Evolutionary conservation across 2,329 filamentous ascomycete species (phyloP).

Genomic region (Colletotrichum falcatum): DNA sequence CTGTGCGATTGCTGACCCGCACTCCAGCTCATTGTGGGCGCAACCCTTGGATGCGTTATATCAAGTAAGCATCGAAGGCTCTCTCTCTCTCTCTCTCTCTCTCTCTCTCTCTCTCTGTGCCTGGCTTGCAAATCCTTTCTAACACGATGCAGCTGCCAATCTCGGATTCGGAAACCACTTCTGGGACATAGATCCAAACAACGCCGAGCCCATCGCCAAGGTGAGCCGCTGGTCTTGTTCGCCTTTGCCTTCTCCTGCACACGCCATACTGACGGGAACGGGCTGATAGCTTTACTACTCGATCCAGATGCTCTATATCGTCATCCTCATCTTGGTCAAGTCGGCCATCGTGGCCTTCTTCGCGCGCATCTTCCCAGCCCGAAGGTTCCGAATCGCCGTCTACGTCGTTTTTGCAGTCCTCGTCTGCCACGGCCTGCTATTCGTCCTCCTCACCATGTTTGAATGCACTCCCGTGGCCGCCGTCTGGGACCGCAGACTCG

Average conservation of each 20-base stretch:
- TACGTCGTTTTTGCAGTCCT: slow-evolving; percentile 30
- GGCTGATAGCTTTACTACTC: slow-evolving; percentile 38
- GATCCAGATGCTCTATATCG: slow-evolving; percentile 43
- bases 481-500: slow-evolving; percentile 39
- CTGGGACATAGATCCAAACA: slow-evolving; percentile 42
- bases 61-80: background rate
- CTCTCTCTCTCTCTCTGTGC: no score
- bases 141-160: slow-evolving; percentile 1
- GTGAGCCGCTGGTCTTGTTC: background rate
- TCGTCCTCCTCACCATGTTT: slow-evolving; percentile 43
- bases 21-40: background rate
- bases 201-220: slow-evolving; percentile 24
- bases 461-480: slow-evolving; percentile 41
- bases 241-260: no score
- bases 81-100: no score
- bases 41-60: slow-evolving; percentile 20
- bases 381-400: slow-evolving; percentile 36
- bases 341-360: slow-evolving; percentile 45
- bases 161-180: slow-evolving; percentile 43
- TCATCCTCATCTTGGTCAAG: slow-evolving; percentile 43
- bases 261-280: slow-evolving; percentile 16
- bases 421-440: slow-evolving; percentile 40
- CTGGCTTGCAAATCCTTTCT: background rate
- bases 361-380: slow-evolving; percentile 41
- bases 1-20: background rate